phyloP scores from a whole-genome alignment of 139 green algal species.

The Tetratostichococcus sp. region DNA sequence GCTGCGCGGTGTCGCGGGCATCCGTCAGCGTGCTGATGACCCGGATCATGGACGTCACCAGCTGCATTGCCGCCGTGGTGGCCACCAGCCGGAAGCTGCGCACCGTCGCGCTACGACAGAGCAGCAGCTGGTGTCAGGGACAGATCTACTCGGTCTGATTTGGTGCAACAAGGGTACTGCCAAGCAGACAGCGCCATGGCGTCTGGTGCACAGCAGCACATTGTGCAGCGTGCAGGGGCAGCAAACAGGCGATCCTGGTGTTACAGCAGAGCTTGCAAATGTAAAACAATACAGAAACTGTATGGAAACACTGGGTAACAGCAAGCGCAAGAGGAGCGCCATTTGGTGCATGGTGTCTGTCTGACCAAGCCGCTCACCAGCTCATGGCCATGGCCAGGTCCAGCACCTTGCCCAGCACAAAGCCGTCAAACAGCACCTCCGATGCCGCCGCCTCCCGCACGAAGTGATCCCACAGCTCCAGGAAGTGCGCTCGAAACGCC shows the following conservation, averaged over 20 bases:
- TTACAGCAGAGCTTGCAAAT: no score
- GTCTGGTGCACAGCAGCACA: no score
- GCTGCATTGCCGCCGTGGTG: conserved; percentile 63
- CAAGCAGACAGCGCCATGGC: no score
- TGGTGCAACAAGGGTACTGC: no score
- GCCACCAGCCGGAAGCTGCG: conserved; percentile 52
- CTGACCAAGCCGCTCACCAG: no score
- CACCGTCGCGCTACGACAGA: conserved; percentile 52
- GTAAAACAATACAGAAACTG: background rate
- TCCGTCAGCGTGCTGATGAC: conserved; percentile 38
- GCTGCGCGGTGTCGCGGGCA: conserved; percentile 44
- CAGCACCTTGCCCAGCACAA: conserved; percentile 50
- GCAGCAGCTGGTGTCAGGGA: no score
- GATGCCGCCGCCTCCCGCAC: conserved; percentile 19
- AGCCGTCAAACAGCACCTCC: conserved; percentile 53
- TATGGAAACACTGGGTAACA: no score
- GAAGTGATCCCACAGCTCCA: conserved; percentile 52
- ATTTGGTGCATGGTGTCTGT: no score
- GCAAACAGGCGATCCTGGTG: no score
- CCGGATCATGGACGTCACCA: conserved; percentile 59
- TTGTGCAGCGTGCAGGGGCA: background rate
- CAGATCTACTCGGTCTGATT: background rate
- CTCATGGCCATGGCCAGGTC: conserved; percentile 54
- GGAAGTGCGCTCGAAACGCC: conserved; percentile 40
- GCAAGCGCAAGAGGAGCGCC: no score